Percentiles rank a stretch among this genome's conserved stretches.
Evolutionary conservation across 208 protist species (phyloP).

Genomic region (Crithidia bombi): DNA sequence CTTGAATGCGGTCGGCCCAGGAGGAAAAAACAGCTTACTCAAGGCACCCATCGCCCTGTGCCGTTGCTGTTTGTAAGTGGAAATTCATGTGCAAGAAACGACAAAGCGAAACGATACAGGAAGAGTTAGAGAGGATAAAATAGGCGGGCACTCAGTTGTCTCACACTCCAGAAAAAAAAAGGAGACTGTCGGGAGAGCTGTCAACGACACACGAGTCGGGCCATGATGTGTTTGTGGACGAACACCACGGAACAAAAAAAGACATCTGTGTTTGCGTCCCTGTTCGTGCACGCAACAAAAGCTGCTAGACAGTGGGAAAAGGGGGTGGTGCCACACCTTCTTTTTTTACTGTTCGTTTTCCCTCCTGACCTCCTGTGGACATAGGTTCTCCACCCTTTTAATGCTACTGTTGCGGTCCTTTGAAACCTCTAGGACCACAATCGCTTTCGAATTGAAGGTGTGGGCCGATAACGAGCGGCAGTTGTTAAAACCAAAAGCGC

Average conservation of each 20-base stretch:
- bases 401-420: too few species aligned
- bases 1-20: slow-evolving; percentile 26
- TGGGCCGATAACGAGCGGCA: not conserved
- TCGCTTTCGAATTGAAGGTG: too few species aligned
- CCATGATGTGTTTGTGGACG: too few species aligned
- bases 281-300: not conserved
- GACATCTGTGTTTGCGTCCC: not conserved
- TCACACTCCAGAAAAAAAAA: not conserved
- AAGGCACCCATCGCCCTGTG: slow-evolving; percentile 20
- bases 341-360: not conserved
- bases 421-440: too few species aligned
- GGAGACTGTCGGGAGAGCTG: too few species aligned
- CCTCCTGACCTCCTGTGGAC: too few species aligned
- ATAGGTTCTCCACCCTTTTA: too few species aligned
- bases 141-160: not conserved
- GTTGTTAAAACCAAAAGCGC: not conserved
- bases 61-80: not conserved
- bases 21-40: slow-evolving; percentile 28
- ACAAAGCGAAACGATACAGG: not conserved
- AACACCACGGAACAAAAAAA: too few species aligned
- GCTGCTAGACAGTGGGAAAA: not conserved
- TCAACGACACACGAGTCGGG: too few species aligned
- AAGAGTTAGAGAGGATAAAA: not conserved
- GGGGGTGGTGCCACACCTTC: not conserved
- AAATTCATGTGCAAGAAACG: not conserved